Percentiles rank a stretch among this genome's conserved stretches.
Conservation (phyloP, 1,139 yeast species). For the Neolecta irregularis region DNA sequence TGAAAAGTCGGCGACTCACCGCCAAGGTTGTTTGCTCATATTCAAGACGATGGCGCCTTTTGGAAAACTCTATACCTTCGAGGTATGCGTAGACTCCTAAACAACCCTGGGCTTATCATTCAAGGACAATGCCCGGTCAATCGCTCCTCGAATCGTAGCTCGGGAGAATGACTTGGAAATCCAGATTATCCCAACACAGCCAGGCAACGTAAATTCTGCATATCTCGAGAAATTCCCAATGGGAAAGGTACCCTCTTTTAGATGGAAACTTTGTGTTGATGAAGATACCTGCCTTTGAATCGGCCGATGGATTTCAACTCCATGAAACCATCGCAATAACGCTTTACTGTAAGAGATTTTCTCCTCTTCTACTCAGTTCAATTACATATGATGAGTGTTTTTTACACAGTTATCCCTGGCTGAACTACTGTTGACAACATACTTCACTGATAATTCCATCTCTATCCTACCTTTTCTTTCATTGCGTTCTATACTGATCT, state of each 20-base stretch:
- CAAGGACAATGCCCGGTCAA: slow-evolving; percentile 28
- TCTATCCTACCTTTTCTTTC: neutral
- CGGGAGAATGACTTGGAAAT: slow-evolving; percentile 60
- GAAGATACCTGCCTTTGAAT: slow-evolving; percentile 52
- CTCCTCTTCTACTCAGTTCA: neutral
- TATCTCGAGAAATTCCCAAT: slow-evolving; percentile 45
- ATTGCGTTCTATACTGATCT: slow-evolving; percentile 9
- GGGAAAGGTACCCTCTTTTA: slow-evolving; percentile 4
- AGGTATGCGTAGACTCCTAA: neutral
- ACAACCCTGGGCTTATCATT: slow-evolving; percentile 11
- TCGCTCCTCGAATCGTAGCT: slow-evolving; percentile 49
- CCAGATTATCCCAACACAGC: slow-evolving; percentile 34
- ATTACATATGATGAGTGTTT: slow-evolving; percentile 15
- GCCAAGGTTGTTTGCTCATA: no score
- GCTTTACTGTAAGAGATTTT: slow-evolving; percentile 27
- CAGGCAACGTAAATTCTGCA: slow-evolving; percentile 32
- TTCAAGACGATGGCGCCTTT: slow-evolving; percentile 24
- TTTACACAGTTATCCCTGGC: slow-evolving; percentile 85
- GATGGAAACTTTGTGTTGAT: neutral
- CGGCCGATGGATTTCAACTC: slow-evolving; percentile 65
- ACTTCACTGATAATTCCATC: slow-evolving; percentile 28
- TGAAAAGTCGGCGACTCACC: no score
- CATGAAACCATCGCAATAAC: slow-evolving; percentile 65
- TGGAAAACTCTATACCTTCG: slow-evolving; percentile 23
- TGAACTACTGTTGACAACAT: slow-evolving; percentile 62